phyloP scores from a whole-genome alignment of 2,329 filamentous ascomycete species.

The Metarhizium guizhouense region DNA sequence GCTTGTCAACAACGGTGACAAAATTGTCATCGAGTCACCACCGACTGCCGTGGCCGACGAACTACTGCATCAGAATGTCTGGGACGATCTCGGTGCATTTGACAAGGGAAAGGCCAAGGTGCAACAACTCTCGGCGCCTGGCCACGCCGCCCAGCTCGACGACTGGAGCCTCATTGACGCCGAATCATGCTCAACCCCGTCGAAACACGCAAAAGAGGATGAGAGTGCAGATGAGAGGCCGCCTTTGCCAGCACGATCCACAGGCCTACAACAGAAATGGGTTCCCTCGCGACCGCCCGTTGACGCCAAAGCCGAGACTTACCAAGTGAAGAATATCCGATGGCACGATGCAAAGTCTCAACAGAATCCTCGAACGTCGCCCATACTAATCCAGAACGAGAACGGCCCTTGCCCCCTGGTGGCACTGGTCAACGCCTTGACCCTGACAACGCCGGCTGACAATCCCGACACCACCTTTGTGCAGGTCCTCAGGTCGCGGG shows the following conservation, averaged over 20 bases:
- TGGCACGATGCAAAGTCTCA: slow-evolving; percentile 62
- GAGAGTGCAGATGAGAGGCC: slow-evolving; percentile 18
- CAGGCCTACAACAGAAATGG: slow-evolving; percentile 22
- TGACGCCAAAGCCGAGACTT: slow-evolving; percentile 60
- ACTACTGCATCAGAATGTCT: slow-evolving; percentile 33
- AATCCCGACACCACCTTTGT: slow-evolving; percentile 59
- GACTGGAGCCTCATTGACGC: slow-evolving; percentile 45
- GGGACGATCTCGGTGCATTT: slow-evolving; percentile 36
- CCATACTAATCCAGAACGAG: slow-evolving; percentile 83
- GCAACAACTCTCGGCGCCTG: slow-evolving; percentile 9
- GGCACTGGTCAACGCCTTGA: slow-evolving; percentile 85
- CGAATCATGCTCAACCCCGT: slow-evolving; percentile 20
- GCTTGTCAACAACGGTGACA: slow-evolving; percentile 11
- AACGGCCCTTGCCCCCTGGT: slow-evolving; percentile 93
- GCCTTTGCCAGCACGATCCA: slow-evolving; percentile 28
- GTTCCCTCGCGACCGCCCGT: slow-evolving; percentile 32
- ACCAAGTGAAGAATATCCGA: slow-evolving; percentile 83
- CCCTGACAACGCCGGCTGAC: slow-evolving; percentile 66
- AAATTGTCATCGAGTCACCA: slow-evolving; percentile 13
- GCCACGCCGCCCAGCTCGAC: slow-evolving; percentile 21
- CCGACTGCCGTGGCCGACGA: slow-evolving; percentile 22
- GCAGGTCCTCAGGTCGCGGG: slow-evolving; percentile 67
- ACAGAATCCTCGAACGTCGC: slow-evolving; percentile 63
- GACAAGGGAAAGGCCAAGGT: slow-evolving; percentile 35
- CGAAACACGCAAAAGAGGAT: slow-evolving; percentile 7